Percentiles rank a stretch among this genome's conserved stretches.
phyloP scores from a whole-genome alignment of 2,329 filamentous ascomycete species.

The Fusarium sterilihyphosum region DNA sequence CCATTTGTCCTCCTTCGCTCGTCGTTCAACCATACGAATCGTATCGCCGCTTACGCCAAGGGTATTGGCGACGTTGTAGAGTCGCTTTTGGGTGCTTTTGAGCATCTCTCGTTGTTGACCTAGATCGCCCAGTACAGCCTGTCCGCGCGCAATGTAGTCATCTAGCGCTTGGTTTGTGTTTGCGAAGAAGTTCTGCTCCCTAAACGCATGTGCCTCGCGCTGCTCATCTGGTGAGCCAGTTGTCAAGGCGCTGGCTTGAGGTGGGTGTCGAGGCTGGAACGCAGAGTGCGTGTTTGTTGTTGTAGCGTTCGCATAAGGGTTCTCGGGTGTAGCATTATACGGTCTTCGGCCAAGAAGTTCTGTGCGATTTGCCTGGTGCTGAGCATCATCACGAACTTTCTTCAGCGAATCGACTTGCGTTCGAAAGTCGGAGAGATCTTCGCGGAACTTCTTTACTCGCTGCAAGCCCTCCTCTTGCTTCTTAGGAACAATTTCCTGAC shows the following conservation, averaged over 20 bases:
- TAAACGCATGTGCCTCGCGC: slow-evolving; percentile 83
- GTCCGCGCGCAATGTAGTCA: slow-evolving; percentile 90
- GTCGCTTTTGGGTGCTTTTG: slow-evolving; percentile 89
- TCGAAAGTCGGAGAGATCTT: slow-evolving; percentile 83
- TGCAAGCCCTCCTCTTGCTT: slow-evolving; percentile 93
- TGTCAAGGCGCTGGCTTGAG: slow-evolving; percentile 46
- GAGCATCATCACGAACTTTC: slow-evolving; percentile 77
- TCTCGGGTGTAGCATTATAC: slow-evolving; percentile 85
- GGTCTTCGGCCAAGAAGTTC: slow-evolving; percentile 89
- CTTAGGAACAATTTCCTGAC: slow-evolving; percentile 87
- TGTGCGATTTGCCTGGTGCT: slow-evolving; percentile 71
- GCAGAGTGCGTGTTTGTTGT: slow-evolving; percentile 47
- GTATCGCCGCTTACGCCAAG: slow-evolving; percentile 94
- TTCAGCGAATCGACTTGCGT: slow-evolving; percentile 81
- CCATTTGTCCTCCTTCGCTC: slow-evolving; percentile 96
- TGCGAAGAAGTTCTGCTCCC: slow-evolving; percentile 88
- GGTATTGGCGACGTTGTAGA: slow-evolving; percentile 95
- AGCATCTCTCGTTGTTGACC: slow-evolving; percentile 92
- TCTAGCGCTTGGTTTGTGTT: slow-evolving; percentile 87
- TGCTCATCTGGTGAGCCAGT: slow-evolving; percentile 68
- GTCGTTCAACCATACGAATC: slow-evolving; percentile 93
- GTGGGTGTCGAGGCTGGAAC: slow-evolving; percentile 56
- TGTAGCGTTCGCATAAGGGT: slow-evolving; percentile 79
- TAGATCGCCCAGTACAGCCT: slow-evolving; percentile 89
- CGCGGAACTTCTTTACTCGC: slow-evolving; percentile 84